Evolutionary conservation across 805 yeast genomes (phyloP).

Genomic region (Debaryomyces prosopidis): DNA sequence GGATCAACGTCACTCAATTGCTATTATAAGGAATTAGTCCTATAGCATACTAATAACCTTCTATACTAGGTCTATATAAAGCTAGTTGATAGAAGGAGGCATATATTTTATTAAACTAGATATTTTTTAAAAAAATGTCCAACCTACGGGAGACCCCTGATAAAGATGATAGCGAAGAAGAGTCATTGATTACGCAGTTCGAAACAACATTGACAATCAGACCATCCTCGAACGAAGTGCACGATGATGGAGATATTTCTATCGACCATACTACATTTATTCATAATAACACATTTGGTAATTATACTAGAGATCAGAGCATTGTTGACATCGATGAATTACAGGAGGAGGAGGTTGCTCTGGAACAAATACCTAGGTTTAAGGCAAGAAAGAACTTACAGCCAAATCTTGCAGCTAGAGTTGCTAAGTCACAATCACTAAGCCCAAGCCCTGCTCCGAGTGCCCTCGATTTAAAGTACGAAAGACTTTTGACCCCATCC

Average conservation of each 20-base stretch:
- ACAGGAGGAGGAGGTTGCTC: constrained; percentile 33
- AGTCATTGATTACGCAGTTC: constrained; percentile 42
- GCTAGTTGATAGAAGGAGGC: no score
- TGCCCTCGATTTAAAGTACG: constrained; percentile 21
- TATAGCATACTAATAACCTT: no score
- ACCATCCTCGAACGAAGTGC: constrained; percentile 35
- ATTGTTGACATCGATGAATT: constrained; percentile 35
- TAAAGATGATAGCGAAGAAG: constrained; percentile 32
- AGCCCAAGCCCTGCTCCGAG: background rate
- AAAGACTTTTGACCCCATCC: constrained; percentile 34
- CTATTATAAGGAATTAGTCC: background rate
- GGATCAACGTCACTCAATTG: background rate
- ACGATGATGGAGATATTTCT: constrained; percentile 36
- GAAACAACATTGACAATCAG: constrained; percentile 45
- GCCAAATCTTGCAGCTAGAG: constrained; percentile 21
- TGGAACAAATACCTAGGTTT: constrained; percentile 39
- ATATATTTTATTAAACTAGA: no score
- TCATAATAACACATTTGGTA: constrained; percentile 23
- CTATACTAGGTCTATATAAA: no score
- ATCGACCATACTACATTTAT: constrained; percentile 40
- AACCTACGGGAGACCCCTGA: constrained; percentile 9
- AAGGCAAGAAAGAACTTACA: constrained; percentile 31
- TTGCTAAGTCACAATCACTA: background rate
- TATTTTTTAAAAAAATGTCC: constrained; percentile 4
- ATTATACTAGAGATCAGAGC: constrained; percentile 30